These are phyloP conservation scores for Helichrysum umbraculigerum DNA, from an alignment of 129 eudicot species.

Conservation along the genomic window DNA sequence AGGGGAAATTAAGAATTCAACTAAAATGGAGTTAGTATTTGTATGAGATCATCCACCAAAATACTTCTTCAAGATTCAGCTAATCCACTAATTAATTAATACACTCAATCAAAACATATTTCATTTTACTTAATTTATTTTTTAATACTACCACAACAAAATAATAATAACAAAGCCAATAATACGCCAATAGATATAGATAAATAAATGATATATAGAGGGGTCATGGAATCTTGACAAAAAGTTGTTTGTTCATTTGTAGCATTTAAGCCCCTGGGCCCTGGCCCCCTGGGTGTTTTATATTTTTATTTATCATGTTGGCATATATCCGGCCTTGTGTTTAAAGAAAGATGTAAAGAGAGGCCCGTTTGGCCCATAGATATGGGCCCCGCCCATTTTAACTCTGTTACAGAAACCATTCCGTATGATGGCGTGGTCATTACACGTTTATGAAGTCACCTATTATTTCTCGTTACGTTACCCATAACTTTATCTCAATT, in stretches of 20 bases:
- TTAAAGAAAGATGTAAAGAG: constrained; percentile 1
- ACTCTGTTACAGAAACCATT: neutral
- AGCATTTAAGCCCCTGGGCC: no score
- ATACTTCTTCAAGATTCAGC: constrained; percentile 34
- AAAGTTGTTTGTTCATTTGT: constrained; percentile 29
- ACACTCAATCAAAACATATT: constrained; percentile 1
- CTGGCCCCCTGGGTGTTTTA: neutral
- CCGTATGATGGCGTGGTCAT: constrained; percentile 22
- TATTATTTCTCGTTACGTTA: neutral
- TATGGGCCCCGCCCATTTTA: neutral
- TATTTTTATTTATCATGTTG: constrained; percentile 5
- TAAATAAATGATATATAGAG: neutral
- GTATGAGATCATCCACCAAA: constrained; percentile 26
- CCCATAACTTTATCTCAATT: neutral
- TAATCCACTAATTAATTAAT: constrained; percentile 31
- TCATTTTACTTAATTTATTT: neutral
- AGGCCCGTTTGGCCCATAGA: constrained; percentile 20
- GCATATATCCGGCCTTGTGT: constrained; percentile 28
- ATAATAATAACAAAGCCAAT: no score
- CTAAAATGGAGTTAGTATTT: constrained; percentile 35
- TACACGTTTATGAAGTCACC: constrained; percentile 2
- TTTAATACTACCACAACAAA: neutral
- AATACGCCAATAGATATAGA: neutral
- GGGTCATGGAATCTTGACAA: constrained; percentile 30
- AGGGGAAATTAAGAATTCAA: neutral